Base-by-base conservation (phyloP, 441 rosid species). In the Jatropha podagrica region DNA sequence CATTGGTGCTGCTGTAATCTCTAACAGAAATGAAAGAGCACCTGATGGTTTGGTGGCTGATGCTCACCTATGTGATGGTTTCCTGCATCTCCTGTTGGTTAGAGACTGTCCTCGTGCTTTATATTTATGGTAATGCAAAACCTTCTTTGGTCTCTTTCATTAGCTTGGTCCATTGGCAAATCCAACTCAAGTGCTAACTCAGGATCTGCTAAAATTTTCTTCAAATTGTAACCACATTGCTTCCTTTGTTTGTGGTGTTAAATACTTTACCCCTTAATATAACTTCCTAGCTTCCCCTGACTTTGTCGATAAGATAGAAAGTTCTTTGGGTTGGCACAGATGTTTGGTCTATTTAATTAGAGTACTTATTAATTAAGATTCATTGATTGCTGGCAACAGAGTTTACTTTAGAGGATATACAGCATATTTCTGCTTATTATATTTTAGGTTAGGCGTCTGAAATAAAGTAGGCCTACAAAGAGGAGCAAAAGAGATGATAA, bases 21-120 rank as follows among this genome's bases (percentile, higher is more conserved):
- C 99, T 51, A 91, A 92, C 85, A 86, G 96, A 77, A 95, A 93
- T 72, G 97, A 93, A 84, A 82, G 86, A 83, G 97, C 99, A 27
- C 99, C 97, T 23, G 99, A 95, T 80, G 99, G 98, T 69, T 86
- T 95, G 79, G 99, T 95, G 69, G 96, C 89, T 44, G 99, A 95
- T 81, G 99, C 99, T 70, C 98, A 95, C 85, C 95, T 93, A 49
- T 88, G 95, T 1, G 98, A 93, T 65, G 99, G 99, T 72, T 90
- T 93, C 84, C 84, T 95, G 76, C 99, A 95, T 81, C 96, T 95
- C 81, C 79, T 95, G 81, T 82, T 93, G 81, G 84, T 93, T 42
- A 92, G 86, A 83, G 97, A 95, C 79, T 95, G 98, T 66, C 94
- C 97, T 62, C 91, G 84, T 60, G 84, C 96, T 65, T 86, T 83